Conservation (phyloP, 805 yeast genomes). For the Saccharomyces mikatae region DNA sequence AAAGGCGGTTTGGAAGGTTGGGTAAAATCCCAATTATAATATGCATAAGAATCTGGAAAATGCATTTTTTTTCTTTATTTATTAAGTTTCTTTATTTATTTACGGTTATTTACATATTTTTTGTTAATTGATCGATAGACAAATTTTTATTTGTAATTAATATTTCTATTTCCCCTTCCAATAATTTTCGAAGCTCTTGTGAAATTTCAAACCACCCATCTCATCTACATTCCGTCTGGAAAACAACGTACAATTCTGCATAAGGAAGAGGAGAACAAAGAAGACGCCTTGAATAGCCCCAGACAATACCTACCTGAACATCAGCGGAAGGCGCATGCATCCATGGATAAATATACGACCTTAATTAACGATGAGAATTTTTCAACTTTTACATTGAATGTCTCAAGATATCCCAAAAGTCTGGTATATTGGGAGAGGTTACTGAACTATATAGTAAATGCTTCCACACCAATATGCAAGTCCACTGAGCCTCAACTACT, state of each 20-base stretch:
- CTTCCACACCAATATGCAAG: constrained; percentile 24
- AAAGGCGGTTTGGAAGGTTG: constrained; percentile 98
- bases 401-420: constrained; percentile 21
- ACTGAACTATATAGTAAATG: constrained; percentile 18
- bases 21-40: constrained; percentile 68
- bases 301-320: not conserved
- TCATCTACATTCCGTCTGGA: not conserved
- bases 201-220: not conserved
- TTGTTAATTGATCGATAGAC: not conserved
- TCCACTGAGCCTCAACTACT: constrained; percentile 13
- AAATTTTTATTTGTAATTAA: not conserved
- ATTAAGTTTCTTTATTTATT: not conserved
- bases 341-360: constrained; percentile 19
- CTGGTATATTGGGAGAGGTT: constrained; percentile 28
- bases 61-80: not conserved
- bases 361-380: constrained; percentile 18
- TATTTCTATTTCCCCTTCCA: constrained; percentile 1
- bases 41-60: not conserved
- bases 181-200: not conserved
- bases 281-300: not conserved
- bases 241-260: not conserved
- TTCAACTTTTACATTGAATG: constrained; percentile 19
- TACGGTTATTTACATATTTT: not conserved
- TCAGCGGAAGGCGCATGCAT: not conserved
- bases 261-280: not conserved